Base-by-base conservation (phyloP, 805 yeast species). In the Priceomyces castillae region DNA sequence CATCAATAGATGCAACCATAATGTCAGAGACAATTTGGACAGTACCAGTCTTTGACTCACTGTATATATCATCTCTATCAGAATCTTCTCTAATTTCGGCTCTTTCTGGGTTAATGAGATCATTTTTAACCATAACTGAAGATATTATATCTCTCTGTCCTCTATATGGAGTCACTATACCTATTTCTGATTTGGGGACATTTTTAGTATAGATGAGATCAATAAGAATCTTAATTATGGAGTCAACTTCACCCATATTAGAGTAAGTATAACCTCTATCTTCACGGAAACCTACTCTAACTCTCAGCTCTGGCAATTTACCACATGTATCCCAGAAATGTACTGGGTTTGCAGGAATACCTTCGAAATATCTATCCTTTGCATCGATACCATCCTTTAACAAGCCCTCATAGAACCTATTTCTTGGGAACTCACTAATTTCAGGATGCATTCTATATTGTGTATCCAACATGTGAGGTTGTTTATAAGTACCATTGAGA, bases 141-240 rank as follows among this genome's bases (percentile, higher is more conserved):
- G 89, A 80, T 14, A 84, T 62, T 44, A 79, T 57, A 54, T 83
- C 87, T 51, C 90, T 67, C 54, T 84, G 90, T 0, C 87, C 88
- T 34, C 86, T 75, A 57, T 84, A 84, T n/a, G 89, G 88, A 0
- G 90, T 84, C 44, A 84, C 80, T 11, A 84, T 67, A 49, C 88
- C 86, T 41, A 84, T 82, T 30, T 78, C 73, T 2, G 67, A 60
- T 33, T 72, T 68, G 7, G 64, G 50, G 20, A 83, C 73, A 11
- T 71, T 69, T 53, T 82, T 80, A 25, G 79, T 83, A 46, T 73
- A 66, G 15, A 82, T 72, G 49, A 84, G 64, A 18, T 65, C 67
- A 37, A 71, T 75, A 35, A 84, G 52, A 0, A 76, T 64, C 44
- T 75, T 66, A n/a, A 74, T 53, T 7, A 84, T 71, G 33, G 62